Base-by-base conservation (phyloP, 306 rosid species). In the Pyrus bretschneideri region DNA sequence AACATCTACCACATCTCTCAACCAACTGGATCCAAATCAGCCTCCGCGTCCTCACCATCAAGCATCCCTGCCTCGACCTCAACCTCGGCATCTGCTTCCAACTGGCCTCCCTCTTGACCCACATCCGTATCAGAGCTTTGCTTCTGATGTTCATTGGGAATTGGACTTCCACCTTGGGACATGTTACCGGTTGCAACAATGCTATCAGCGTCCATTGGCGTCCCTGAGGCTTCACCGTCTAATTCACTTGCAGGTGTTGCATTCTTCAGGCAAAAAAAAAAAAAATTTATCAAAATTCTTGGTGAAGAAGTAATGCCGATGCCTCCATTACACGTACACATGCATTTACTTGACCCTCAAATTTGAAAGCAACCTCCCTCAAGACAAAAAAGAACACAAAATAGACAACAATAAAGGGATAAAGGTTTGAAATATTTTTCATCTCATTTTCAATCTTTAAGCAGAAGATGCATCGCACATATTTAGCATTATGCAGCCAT, bases 1-100 rank as follows among this genome's bases (percentile, higher is more conserved):
- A 58, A 4, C 63, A 67, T n/a, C 69, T 25, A 25, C n/a, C 31
- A 11, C 62, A 72, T 68, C 52, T 81, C 51, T 89, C 77, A 93
- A 77, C 86, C 85, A 75, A 76, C 87, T 40, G 89, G 73, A 62
- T 92, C 92, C 82, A 86, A 86, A 84, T 91, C 96, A 82, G 74
- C 90, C 78, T 93, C 96, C 18, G 87, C 85, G 51, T 94, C 96
- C 2, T 89, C 96, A 67, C 93, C 98, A 25, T 95, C 98, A 45
- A 92, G 90, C 76, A 90, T 89, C 61, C 91, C 98, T 0, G 91
- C 80, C 80, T 90, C 98, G 13, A 80, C 97, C 21, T 92, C 98
- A 9, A 80, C 96, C 82, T 92, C 97, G 5, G 89, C 88, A 73
- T 92, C 98, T 13, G 88, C 85, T 75, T 91, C 98, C 86, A 90